Evolutionary conservation across 768 basidiomycete species (phyloP).

Genomic region (Trametes meyenii): DNA sequence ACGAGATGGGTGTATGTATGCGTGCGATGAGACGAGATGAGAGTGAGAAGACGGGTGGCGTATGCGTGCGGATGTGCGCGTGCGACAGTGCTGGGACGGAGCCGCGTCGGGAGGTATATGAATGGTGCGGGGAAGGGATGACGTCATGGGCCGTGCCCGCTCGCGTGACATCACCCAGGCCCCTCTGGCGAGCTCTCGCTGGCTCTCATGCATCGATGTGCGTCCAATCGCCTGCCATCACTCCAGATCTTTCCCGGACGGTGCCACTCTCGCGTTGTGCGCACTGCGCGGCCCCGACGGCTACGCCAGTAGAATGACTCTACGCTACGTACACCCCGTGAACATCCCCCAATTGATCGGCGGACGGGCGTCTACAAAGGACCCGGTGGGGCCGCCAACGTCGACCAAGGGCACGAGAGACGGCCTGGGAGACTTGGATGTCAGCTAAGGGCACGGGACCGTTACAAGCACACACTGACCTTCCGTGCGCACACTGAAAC

Average conservation of each 20-base stretch:
- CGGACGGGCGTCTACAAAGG: neutral
- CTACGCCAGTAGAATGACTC: neutral
- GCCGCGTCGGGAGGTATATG: slow-evolving; percentile 17
- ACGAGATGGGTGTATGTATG: neutral
- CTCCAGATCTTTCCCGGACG: slow-evolving; percentile 16
- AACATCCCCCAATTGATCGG: slow-evolving; percentile 13
- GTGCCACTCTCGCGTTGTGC: neutral
- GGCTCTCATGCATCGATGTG: slow-evolving; percentile 15
- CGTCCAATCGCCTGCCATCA: neutral
- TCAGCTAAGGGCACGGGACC: neutral
- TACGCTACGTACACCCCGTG: neutral
- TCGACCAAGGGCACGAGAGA: slow-evolving; percentile 27
- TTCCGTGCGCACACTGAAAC: slow-evolving; percentile 96
- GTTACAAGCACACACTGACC: slow-evolving; percentile 43
- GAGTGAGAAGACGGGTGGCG: slow-evolving; percentile 12
- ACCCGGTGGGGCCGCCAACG: neutral
- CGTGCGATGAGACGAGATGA: slow-evolving; percentile 22
- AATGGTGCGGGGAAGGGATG: slow-evolving; percentile 14
- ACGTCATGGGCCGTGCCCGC: slow-evolving; percentile 21
- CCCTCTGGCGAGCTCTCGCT: slow-evolving; percentile 12
- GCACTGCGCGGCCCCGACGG: neutral
- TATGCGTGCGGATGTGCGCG: neutral
- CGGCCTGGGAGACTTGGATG: slow-evolving; percentile 12
- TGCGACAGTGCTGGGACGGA: neutral
- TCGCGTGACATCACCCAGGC: slow-evolving; percentile 28